phyloP scores from a whole-genome alignment of 129 eudicot species.

The Pseudognaphalium luteoalbum region DNA sequence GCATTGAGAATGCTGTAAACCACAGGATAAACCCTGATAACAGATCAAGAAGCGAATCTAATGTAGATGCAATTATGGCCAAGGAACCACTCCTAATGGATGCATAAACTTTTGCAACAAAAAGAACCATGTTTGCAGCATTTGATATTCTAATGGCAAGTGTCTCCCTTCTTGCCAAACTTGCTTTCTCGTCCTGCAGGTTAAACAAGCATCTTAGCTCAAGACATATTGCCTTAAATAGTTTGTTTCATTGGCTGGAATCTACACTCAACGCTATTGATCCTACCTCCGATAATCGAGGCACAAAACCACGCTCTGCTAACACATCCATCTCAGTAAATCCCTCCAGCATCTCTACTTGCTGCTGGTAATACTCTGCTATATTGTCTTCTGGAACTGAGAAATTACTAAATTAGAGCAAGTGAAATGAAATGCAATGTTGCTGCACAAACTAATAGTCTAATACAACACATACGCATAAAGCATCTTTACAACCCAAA shows the following conservation, averaged over 20 bases:
- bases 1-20: slow-evolving; percentile 92
- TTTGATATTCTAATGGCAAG: slow-evolving; percentile 76
- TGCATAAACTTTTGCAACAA: slow-evolving; percentile 83
- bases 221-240: neutral
- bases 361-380: slow-evolving; percentile 87
- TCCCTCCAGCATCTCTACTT: slow-evolving; percentile 81
- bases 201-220: slow-evolving; percentile 13
- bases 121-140: slow-evolving; percentile 79
- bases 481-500: neutral
- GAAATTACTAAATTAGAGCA: slow-evolving; percentile 3
- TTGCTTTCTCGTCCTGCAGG: slow-evolving; percentile 72
- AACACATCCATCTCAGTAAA: slow-evolving; percentile 83
- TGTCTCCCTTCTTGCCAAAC: slow-evolving; percentile 73
- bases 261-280: neutral
- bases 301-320: slow-evolving; percentile 83
- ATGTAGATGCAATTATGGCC: slow-evolving; percentile 80
- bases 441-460: neutral
- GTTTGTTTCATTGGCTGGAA: neutral
- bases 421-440: slow-evolving; percentile 13
- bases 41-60: slow-evolving; percentile 86
- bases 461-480: neutral
- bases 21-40: slow-evolving; percentile 82
- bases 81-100: slow-evolving; percentile 74
- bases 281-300: slow-evolving; percentile 66
- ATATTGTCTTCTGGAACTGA: slow-evolving; percentile 72